Percentiles rank a stretch among this genome's conserved stretches.
These are phyloP conservation scores for Globisporangium uncinulatum DNA, from an alignment of 352 stramenopile genomes.

Conservation along the genomic window DNA sequence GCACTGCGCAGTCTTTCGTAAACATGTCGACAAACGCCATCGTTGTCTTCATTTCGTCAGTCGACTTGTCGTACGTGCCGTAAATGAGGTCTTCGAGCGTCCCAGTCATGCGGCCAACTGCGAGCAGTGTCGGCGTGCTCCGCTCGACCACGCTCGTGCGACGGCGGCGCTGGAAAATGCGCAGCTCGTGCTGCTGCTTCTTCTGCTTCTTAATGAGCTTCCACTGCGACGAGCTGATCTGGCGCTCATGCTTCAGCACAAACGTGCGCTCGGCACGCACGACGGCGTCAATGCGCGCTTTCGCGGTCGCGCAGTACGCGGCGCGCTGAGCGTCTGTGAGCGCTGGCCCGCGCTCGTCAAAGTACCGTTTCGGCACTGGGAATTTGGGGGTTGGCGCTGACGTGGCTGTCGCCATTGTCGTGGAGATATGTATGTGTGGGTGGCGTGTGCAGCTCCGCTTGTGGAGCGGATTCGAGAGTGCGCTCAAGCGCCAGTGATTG, in stretches of 20 bases:
- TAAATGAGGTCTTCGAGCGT: slow-evolving; percentile 51
- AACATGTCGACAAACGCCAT: slow-evolving; percentile 26
- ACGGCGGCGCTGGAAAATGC: slow-evolving; percentile 33
- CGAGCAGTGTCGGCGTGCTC: slow-evolving; percentile 26
- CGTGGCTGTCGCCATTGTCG: too few species aligned
- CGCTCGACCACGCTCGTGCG: slow-evolving; percentile 6
- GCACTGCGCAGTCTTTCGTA: slow-evolving; percentile 30
- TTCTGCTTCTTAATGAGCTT: slow-evolving; percentile 15
- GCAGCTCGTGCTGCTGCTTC: too few species aligned
- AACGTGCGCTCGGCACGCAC: slow-evolving; percentile 10
- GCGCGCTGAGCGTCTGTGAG: slow-evolving; percentile 1
- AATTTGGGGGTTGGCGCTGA: slow-evolving; percentile 6
- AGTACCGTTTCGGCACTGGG: slow-evolving; percentile 13
- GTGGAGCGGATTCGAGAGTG: too few species aligned
- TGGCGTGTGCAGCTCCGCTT: too few species aligned
- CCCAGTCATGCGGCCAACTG: slow-evolving; percentile 34
- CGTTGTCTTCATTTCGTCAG: slow-evolving; percentile 36
- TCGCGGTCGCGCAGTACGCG: slow-evolving; percentile 1
- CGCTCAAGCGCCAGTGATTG: too few species aligned
- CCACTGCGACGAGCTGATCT: slow-evolving; percentile 8
- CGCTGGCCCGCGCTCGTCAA: slow-evolving; percentile 5
- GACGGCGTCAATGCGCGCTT: slow-evolving; percentile 6
- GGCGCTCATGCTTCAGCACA: slow-evolving; percentile 1
- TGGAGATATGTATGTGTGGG: too few species aligned
- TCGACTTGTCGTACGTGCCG: slow-evolving; percentile 30